These are phyloP conservation scores for Allomyces javanicus DNA, from an alignment of 192 early-diverging fungal species.

Conservation along the genomic window DNA sequence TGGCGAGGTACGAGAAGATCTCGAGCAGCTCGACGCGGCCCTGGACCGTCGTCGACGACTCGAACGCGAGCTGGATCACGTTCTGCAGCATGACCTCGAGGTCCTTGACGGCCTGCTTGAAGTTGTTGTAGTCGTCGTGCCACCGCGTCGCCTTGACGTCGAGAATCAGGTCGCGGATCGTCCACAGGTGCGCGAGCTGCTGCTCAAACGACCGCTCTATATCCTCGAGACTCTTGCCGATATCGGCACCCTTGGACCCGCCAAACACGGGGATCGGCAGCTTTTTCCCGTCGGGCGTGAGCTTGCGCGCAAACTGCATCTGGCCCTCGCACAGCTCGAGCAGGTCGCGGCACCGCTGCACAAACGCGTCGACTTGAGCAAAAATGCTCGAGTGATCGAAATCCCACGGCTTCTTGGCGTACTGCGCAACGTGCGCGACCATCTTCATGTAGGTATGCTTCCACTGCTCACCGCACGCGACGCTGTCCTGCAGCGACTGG, in stretches of 20 bases:
- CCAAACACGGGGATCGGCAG: slow-evolving; percentile 37
- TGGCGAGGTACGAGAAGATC: slow-evolving; percentile 38
- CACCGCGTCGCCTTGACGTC: slow-evolving; percentile 43
- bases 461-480: slow-evolving; percentile 40
- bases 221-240: slow-evolving; percentile 33
- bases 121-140: slow-evolving; percentile 47
- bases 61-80: slow-evolving; percentile 36
- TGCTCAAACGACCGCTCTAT: slow-evolving; percentile 39
- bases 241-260: slow-evolving; percentile 34
- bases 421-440: slow-evolving; percentile 26
- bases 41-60: slow-evolving; percentile 30
- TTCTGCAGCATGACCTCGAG: slow-evolving; percentile 48
- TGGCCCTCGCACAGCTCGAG: slow-evolving; percentile 38
- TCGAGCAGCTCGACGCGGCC: slow-evolving; percentile 34
- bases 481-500: slow-evolving; percentile 31
- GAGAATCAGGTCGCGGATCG: slow-evolving; percentile 31
- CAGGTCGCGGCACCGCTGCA: slow-evolving; percentile 37
- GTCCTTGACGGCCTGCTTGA: slow-evolving; percentile 48
- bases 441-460: slow-evolving; percentile 30
- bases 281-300: slow-evolving; percentile 28
- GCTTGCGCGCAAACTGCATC: slow-evolving; percentile 41
- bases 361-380: slow-evolving; percentile 47
- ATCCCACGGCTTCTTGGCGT: slow-evolving; percentile 24
- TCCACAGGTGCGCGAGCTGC: slow-evolving; percentile 28
- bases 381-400: slow-evolving; percentile 47